phyloP scores from a whole-genome alignment of 2,329 filamentous ascomycete genomes.

The Xylariales sp. region DNA sequence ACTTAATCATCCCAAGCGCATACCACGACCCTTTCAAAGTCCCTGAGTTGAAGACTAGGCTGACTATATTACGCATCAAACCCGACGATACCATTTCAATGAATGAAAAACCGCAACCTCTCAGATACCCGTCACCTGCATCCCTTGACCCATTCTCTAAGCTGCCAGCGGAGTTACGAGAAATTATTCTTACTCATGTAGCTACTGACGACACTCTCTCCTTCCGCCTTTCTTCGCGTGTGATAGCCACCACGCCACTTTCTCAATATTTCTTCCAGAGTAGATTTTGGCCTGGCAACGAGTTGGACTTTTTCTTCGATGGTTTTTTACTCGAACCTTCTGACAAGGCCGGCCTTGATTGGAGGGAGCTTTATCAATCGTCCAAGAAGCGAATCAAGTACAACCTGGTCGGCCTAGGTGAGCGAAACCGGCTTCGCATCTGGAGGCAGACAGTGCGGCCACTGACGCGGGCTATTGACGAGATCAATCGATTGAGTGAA shows the following conservation, averaged over 20 bases:
- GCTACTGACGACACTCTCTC: conserved; percentile 33
- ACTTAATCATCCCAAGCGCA: conserved; percentile 43
- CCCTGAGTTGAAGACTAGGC: conserved; percentile 38
- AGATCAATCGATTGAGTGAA: conserved; percentile 34
- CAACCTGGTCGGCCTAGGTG: conserved; percentile 40
- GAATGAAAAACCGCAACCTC: not conserved
- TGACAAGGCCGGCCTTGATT: conserved; percentile 39
- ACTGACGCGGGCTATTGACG: conserved; percentile 36
- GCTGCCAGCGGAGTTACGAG: conserved; percentile 41
- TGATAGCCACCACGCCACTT: conserved; percentile 38
- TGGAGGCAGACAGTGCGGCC: conserved; percentile 43
- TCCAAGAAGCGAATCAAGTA: conserved; percentile 34
- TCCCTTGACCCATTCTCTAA: conserved; percentile 38
- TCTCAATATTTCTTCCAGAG: conserved; percentile 44
- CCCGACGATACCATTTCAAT: not conserved
- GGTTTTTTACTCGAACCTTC: conserved; percentile 37
- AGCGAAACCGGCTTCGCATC: conserved; percentile 43
- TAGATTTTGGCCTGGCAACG: conserved; percentile 43
- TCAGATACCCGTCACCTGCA: not conserved
- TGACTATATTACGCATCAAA: conserved; percentile 32
- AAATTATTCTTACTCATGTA: conserved; percentile 43
- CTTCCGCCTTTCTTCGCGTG: conserved; percentile 43
- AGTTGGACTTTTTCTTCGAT: conserved; percentile 44
- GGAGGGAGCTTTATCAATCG: conserved; percentile 39
- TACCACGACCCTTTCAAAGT: conserved; percentile 43